Evolutionary conservation across 169 alveolate genomes (phyloP), one percentile per base, ranked within the genome.

Genomic region (Plasmodium gonderi): DNA sequence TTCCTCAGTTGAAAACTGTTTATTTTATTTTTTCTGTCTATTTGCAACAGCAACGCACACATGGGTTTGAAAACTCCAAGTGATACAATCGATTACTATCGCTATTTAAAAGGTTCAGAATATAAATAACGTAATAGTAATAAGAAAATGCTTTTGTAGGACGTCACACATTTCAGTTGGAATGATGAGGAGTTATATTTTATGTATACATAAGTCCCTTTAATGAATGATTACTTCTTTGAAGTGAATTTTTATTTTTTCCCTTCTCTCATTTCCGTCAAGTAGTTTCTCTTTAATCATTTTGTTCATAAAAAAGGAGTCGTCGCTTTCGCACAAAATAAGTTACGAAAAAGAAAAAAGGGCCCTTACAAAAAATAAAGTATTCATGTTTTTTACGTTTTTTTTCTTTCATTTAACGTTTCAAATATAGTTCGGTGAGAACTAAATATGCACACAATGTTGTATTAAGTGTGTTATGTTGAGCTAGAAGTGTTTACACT

Each of bases 151-250:
- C 31, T 2, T 60, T n/a, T 36, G 72, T 60, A 60, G 9, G 6
- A 36, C 36, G 72, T 60, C 9, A 60, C 72, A 60, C 72, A 60
- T 60, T 60, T 23, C 6, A 23, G 36, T 60, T 29, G 72, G 26
- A 26, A 60, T 29, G 33, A 60, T 4, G 26, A 20, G 38, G 72
- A 29, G 72, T 36, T 60, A 60, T 36, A 60, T 20, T 60, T 1
- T 60, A 60, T 60, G 72, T 60, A 4, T 60, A 23, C 33, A 60
- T 23, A 20, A n/a, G 26, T 8, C 72, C 72, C 23, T 42, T 33
- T 47, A 38, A 49, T 69, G 45, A 26, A 82, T 69, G 9, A 72
- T 42, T 82, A 69, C 92, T 45, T 82, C 29, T 49, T 82, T 82
- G 67, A 82, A 26, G 40, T 38, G 54, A 38, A 38, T 68, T 49